Percentiles rank a stretch among this genome's conserved stretches.
phyloP scores from a whole-genome alignment of 2,329 filamentous ascomycete genomes.

The Monilinia laxa region DNA sequence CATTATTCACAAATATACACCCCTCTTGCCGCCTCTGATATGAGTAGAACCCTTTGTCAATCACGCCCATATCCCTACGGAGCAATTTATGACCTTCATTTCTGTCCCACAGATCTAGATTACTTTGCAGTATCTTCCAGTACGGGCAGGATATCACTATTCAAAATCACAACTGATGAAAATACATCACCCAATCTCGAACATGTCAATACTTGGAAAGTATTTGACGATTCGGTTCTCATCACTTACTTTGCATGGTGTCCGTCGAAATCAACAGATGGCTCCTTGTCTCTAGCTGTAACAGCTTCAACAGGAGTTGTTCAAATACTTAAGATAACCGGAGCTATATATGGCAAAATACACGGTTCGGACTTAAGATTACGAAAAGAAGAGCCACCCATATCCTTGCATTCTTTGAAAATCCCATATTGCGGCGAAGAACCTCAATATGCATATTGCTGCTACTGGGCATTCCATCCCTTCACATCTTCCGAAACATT shows the following conservation, averaged over 20 bases:
- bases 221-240: constrained; percentile 46
- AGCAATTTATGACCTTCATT: constrained; percentile 83
- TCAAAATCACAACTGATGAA: constrained; percentile 46
- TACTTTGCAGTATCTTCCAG: constrained; percentile 77
- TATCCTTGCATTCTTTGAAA: constrained; percentile 20
- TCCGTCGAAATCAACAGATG: constrained; percentile 12
- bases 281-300: constrained; percentile 10
- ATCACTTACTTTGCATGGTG: constrained; percentile 31
- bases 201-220: constrained; percentile 46
- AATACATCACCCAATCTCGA: constrained; percentile 34
- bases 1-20: not conserved
- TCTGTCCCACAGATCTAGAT: constrained; percentile 57
- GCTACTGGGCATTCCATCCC: constrained; percentile 17
- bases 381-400: constrained; percentile 12
- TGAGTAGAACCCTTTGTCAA: constrained; percentile 54
- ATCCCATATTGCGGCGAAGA: constrained; percentile 21
- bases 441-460: constrained; percentile 24
- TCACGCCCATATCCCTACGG: constrained; percentile 59
- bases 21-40: constrained; percentile 22
- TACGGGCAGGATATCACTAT: constrained; percentile 67
- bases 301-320: constrained; percentile 21
- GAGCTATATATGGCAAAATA: constrained; percentile 14
- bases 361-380: constrained; percentile 2
- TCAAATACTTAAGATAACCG: constrained; percentile 17
- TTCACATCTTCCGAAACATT: not conserved